Percentiles rank a stretch among this genome's conserved stretches.
These are phyloP conservation scores for Anethum foeniculum DNA, from an alignment of 140 eudicot species.

Conservation along the genomic window DNA sequence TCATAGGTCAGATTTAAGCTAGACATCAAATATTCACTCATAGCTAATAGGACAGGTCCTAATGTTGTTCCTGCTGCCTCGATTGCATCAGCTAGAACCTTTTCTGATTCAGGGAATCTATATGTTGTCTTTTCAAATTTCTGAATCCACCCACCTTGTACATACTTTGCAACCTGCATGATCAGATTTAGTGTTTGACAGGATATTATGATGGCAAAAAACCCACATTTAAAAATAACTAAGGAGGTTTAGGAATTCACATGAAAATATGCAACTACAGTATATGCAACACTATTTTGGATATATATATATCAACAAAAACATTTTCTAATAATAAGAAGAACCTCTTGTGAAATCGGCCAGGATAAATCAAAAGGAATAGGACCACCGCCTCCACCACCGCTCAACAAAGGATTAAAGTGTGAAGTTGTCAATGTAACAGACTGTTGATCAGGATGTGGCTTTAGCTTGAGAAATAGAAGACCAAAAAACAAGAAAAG, in stretches of 20 bases:
- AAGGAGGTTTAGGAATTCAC: background rate
- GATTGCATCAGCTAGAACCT: conserved; percentile 70
- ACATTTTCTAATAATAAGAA: conserved; percentile 3
- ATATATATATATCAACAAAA: background rate
- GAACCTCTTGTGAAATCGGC: conserved; percentile 63
- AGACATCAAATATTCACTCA: conserved; percentile 97
- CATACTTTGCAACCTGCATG: conserved; percentile 48
- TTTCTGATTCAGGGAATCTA: conserved; percentile 65
- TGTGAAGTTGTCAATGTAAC: conserved; percentile 76
- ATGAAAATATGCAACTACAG: background rate
- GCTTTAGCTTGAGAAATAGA: conserved; percentile 65
- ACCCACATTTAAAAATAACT: background rate
- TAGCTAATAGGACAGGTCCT: conserved; percentile 77
- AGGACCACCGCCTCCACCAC: conserved; percentile 99
- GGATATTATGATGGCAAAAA: background rate
- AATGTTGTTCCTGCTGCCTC: conserved; percentile 87
- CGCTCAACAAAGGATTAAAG: conserved; percentile 82
- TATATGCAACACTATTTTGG: background rate
- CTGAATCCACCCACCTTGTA: conserved; percentile 94
- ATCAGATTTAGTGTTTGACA: conserved; percentile 8
- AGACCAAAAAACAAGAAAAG: conserved; percentile 82
- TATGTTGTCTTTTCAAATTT: conserved; percentile 46
- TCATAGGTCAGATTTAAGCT: conserved; percentile 87
- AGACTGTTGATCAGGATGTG: conserved; percentile 90
- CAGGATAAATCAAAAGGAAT: conserved; percentile 78